Percentiles rank a stretch among this genome's conserved stretches.
Conservation (phyloP, 306 rosid genomes). For the Lathyrus aphaca region DNA sequence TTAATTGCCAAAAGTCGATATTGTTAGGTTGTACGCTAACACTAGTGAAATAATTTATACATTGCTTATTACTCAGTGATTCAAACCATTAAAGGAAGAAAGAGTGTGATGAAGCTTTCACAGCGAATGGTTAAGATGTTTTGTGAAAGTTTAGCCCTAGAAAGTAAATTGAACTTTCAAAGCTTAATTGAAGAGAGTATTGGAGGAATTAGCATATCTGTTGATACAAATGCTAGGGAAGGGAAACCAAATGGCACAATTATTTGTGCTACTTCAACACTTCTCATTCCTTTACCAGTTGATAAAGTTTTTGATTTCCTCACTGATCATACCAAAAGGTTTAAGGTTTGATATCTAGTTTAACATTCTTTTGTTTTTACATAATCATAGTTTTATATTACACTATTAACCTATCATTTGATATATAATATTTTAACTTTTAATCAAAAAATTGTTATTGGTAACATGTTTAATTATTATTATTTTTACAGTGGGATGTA, state of each 20-base stretch:
- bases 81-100: constrained; percentile 51
- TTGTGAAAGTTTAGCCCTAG: constrained; percentile 54
- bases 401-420: no score
- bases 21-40: no score
- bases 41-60: no score
- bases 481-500: constrained; percentile 70
- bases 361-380: not conserved
- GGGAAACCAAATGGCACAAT: constrained; percentile 67
- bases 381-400: not conserved
- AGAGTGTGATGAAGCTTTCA: constrained; percentile 54
- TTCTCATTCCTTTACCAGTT: constrained; percentile 62
- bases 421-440: not conserved
- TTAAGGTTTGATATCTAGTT: constrained; percentile 47
- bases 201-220: constrained; percentile 49
- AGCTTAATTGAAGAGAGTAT: constrained; percentile 39
- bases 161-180: constrained; percentile 50
- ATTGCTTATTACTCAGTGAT: constrained; percentile 42
- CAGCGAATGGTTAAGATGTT: constrained; percentile 71
- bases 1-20: no score
- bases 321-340: constrained; percentile 44
- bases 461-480: not conserved
- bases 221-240: constrained; percentile 37
- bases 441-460: not conserved
- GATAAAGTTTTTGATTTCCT: constrained; percentile 51
- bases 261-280: constrained; percentile 55